Base-by-base conservation (phyloP, 139 green algal genomes). In the Chlorella vulgaris region DNA sequence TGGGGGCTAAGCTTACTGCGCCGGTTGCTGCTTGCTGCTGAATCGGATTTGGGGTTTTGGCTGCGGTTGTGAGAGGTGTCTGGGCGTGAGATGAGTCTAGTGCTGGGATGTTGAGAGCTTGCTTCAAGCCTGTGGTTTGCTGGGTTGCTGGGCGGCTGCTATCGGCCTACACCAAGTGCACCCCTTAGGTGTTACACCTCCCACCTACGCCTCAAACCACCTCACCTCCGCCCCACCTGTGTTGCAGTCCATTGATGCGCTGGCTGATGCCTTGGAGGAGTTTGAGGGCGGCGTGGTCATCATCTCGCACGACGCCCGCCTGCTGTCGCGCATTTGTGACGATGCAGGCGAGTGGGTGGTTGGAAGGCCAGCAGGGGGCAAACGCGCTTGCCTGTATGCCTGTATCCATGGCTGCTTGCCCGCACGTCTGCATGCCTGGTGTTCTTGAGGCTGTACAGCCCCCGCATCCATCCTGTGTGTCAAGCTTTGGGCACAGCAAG, bases 261-360 rank as follows among this genome's bases (percentile, higher is more conserved):
- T 97, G 68, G 86, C 93, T 43, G 95, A 99, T 60, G 97, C 97
- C 1, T 58, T 99, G 13, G 90, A 96, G 47, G 91, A 95, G 84
- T 99, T 98, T 84, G 88, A 93, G 79, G 97, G 97, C 35, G 97
- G 97, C 60, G 97, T 99, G 74, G 89, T 99, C 24, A 91, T 99
- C 76, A 98, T 99, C 88, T 94, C 83, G 22, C 97, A 99, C 86
- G 97, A 99, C 87, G 91, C 94, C n/a, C 92, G 96, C 82, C 91
- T 99, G 82, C 93, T 99, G 67, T 90, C 74, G 1, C 81, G 88
- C 29, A 86, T 99, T 69, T 99, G 96, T 75, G 94, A 94, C 51
- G 95, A 99, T 78, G 94, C 95, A 85, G 96, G 74, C 50, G 39
- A 33, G 74, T 5, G 21, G 21, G 28, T 21, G 21, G 18, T 21